phyloP scores from a whole-genome alignment of 768 basidiomycete species.

The Pulveroboletus sp. region DNA sequence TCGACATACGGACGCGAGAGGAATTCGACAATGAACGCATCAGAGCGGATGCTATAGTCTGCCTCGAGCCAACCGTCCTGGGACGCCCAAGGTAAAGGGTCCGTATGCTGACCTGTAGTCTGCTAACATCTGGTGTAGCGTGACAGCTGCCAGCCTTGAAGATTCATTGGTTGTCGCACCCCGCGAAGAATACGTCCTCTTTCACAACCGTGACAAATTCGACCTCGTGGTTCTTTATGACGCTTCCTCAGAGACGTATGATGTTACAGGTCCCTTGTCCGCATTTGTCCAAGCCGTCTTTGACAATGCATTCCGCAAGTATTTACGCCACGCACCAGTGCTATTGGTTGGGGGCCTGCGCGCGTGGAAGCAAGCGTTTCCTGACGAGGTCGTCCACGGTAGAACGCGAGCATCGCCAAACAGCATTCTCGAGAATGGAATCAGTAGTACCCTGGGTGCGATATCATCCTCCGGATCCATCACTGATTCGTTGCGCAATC shows the following conservation, averaged over 20 bases:
- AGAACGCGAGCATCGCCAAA: slow-evolving; percentile 13
- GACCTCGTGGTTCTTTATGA: slow-evolving; percentile 90
- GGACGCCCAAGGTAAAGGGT: slow-evolving; percentile 54
- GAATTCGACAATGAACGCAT: slow-evolving; percentile 78
- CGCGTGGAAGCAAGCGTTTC: slow-evolving; percentile 68
- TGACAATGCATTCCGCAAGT: slow-evolving; percentile 67
- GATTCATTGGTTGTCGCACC: slow-evolving; percentile 70
- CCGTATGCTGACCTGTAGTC: background rate
- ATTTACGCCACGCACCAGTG: slow-evolving; percentile 72
- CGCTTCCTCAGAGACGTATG: slow-evolving; percentile 50
- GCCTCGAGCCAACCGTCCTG: slow-evolving; percentile 80
- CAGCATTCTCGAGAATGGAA: slow-evolving; percentile 24
- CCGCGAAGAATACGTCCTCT: slow-evolving; percentile 64
- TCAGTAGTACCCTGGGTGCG: slow-evolving; percentile 27
- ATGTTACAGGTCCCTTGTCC: slow-evolving; percentile 50
- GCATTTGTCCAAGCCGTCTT: slow-evolving; percentile 65
- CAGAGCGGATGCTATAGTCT: slow-evolving; percentile 62
- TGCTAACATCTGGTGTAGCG: slow-evolving; percentile 39
- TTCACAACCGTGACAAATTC: slow-evolving; percentile 81
- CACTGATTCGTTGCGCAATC: slow-evolving; percentile 14
- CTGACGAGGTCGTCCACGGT: slow-evolving; percentile 34
- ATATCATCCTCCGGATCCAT: slow-evolving; percentile 16
- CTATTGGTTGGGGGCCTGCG: slow-evolving; percentile 81
- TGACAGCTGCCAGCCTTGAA: slow-evolving; percentile 66
- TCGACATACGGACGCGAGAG: slow-evolving; percentile 78